Evolutionary conservation across 1,284 basidiomycete genomes (phyloP).

Genomic region (Schizophyllum amplum): DNA sequence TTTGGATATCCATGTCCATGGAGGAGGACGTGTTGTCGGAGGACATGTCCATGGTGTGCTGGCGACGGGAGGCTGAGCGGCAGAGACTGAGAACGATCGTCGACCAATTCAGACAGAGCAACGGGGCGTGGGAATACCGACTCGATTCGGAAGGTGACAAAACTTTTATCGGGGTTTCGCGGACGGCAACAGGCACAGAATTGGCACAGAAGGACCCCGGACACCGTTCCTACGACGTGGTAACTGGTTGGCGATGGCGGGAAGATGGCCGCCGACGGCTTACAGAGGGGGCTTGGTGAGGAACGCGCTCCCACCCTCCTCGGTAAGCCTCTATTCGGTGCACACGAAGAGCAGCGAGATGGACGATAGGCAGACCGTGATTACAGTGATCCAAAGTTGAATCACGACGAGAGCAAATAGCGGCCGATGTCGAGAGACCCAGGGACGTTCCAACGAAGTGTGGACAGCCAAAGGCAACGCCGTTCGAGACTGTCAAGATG

Average conservation of each 20-base stretch:
- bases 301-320: background rate
- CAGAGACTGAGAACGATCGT: background rate
- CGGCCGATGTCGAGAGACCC: no score
- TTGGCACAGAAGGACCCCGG: background rate
- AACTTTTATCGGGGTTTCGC: background rate
- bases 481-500: no score
- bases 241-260: background rate
- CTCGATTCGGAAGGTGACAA: background rate
- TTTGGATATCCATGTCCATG: conserved; percentile 16
- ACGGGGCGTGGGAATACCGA: background rate
- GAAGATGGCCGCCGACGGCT: no score
- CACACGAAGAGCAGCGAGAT: no score
- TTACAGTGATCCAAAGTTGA: no score
- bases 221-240: background rate
- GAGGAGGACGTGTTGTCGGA: background rate
- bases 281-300: background rate
- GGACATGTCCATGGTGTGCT: background rate
- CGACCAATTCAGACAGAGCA: no score
- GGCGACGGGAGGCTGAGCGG: background rate
- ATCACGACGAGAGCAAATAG: no score
- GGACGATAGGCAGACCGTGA: no score
- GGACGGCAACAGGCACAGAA: background rate
- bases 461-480: no score
- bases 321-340: background rate
- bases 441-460: no score